Evolutionary conservation across 306 rosid species (phyloP).

Genomic region (Parietaria judaica): DNA sequence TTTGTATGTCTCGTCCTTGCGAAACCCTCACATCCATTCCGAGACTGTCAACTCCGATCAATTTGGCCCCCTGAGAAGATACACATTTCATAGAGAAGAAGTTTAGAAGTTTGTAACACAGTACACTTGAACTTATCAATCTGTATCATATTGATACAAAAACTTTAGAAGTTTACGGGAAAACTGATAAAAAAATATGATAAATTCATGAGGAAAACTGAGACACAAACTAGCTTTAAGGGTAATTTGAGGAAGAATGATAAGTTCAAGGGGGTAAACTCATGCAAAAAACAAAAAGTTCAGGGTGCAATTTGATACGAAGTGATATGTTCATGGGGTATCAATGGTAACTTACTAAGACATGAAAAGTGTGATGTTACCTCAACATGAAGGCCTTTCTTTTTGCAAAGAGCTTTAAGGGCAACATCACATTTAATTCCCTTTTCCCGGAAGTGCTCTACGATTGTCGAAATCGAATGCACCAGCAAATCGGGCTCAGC

Average conservation of each 20-base stretch:
- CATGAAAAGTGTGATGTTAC: constrained; percentile 17
- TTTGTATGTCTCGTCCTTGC: constrained; percentile 60
- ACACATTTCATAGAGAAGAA: background rate
- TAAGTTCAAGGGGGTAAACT: no score
- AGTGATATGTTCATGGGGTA: no score
- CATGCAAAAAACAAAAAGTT: no score
- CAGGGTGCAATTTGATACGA: no score
- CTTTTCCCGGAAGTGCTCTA: constrained; percentile 43
- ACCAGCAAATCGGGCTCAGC: constrained; percentile 83
- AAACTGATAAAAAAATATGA: no score
- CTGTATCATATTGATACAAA: no score
- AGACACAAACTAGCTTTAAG: no score
- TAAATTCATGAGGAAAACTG: no score
- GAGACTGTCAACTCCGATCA: constrained; percentile 85
- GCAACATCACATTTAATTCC: constrained; percentile 49
- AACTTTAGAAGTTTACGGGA: no score
- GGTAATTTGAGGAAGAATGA: no score
- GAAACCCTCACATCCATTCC: constrained; percentile 83
- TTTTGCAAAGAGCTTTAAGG: constrained; percentile 79
- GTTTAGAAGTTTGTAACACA: background rate
- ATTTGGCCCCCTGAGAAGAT: constrained; percentile 57
- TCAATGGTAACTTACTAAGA: no score
- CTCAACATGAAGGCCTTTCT: constrained; percentile 80
- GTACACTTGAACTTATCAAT: no score
- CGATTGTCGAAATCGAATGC: constrained; percentile 43